phyloP scores from a whole-genome alignment of 2,329 filamentous ascomycete species.

The Clarireedia monteithiana region DNA sequence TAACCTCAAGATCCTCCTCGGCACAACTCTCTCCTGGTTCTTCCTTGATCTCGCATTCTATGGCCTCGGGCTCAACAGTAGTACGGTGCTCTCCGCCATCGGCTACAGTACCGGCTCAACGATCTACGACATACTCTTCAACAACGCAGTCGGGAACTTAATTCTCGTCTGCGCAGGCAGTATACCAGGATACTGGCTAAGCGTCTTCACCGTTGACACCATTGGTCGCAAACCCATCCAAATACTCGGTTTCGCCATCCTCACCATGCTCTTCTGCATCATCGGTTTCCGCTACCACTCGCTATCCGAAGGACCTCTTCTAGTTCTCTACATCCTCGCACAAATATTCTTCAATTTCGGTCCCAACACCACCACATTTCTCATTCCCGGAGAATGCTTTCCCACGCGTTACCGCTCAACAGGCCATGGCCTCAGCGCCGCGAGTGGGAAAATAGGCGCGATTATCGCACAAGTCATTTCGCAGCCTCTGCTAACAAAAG shows the following conservation, averaged over 20 bases:
- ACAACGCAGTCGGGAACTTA: slow-evolving; percentile 68
- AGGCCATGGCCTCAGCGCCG: slow-evolving; percentile 58
- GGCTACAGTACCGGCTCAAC: slow-evolving; percentile 58
- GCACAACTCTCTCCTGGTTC: slow-evolving; percentile 77
- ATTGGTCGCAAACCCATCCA: slow-evolving; percentile 73
- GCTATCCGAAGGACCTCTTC: slow-evolving; percentile 40
- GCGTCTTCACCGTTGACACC: slow-evolving; percentile 65
- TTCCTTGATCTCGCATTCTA: slow-evolving; percentile 66
- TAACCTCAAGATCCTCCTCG: slow-evolving; percentile 63
- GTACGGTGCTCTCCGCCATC: slow-evolving; percentile 62
- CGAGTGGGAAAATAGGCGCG: slow-evolving; percentile 59
- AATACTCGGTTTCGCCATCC: slow-evolving; percentile 50
- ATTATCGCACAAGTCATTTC: slow-evolving; percentile 61
- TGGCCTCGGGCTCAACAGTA: slow-evolving; percentile 68
- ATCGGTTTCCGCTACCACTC: slow-evolving; percentile 52
- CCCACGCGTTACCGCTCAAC: slow-evolving; percentile 56
- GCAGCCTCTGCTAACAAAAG: slow-evolving; percentile 52
- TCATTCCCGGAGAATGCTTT: slow-evolving; percentile 57
- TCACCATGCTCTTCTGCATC: slow-evolving; percentile 54
- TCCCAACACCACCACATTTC: slow-evolving; percentile 59
- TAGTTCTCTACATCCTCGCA: slow-evolving; percentile 54
- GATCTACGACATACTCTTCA: slow-evolving; percentile 62
- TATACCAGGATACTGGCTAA: slow-evolving; percentile 74
- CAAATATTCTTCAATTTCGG: slow-evolving; percentile 63
- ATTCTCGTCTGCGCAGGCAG: slow-evolving; percentile 71